Evolutionary conservation across 2,329 filamentous ascomycete species (phyloP).

Genomic region (Ploettnerulaceae sp.): DNA sequence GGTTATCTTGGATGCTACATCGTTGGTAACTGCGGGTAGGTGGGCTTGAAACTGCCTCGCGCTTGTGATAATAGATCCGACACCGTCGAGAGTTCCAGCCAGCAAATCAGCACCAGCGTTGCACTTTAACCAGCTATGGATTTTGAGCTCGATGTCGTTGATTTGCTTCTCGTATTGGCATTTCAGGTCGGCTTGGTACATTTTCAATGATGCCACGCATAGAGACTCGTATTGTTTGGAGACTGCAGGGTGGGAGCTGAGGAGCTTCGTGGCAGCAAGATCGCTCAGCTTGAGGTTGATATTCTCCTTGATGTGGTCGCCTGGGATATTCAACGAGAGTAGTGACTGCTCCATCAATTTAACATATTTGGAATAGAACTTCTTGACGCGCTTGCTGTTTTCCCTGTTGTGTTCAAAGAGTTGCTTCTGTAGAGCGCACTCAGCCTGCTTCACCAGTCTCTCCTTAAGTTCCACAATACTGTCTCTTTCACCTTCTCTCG

Average conservation of each 20-base stretch:
- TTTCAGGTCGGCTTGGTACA: constrained; percentile 5
- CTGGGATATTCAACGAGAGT: no score
- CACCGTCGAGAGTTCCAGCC: background rate
- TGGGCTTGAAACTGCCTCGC: background rate
- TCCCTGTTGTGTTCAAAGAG: no score
- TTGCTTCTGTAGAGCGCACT: no score
- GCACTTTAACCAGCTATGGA: background rate
- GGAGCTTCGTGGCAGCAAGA: background rate
- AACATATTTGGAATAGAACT: no score
- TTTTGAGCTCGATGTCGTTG: constrained; percentile 6
- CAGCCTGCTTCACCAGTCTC: no score
- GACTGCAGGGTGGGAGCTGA: background rate
- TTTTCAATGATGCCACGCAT: background rate
- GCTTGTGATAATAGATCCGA: background rate
- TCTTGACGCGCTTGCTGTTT: no score
- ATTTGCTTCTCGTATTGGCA: constrained; percentile 5
- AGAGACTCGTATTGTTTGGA: constrained; percentile 28
- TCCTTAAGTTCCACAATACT: no score
- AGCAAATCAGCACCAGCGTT: background rate
- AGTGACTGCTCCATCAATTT: no score
- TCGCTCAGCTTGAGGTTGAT: no score
- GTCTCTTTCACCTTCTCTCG: no score
- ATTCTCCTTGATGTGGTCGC: no score
- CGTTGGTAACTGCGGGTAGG: background rate
- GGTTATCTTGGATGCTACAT: background rate